Percentiles rank a stretch among this genome's conserved stretches.
These are phyloP conservation scores for Pestalotiopsis sp. DNA, from an alignment of 2,329 filamentous ascomycete genomes.

Conservation along the genomic window DNA sequence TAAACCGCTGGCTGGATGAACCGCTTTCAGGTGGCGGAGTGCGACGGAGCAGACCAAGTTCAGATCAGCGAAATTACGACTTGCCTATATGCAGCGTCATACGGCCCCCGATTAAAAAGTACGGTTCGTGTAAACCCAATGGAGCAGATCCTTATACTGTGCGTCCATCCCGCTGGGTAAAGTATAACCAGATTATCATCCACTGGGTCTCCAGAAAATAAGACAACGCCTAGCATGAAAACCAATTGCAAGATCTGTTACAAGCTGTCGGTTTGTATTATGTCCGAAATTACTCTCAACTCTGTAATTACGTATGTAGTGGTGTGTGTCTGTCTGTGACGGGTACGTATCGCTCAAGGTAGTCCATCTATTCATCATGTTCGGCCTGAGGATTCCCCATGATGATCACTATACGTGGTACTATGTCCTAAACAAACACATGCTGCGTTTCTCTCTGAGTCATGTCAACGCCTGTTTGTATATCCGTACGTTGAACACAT, in stretches of 20 bases:
- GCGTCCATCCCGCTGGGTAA: not conserved
- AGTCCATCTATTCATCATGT: not conserved
- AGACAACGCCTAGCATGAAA: not conserved
- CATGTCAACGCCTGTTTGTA: not conserved
- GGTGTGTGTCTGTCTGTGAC: too few relatives aligned
- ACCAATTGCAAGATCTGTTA: not conserved
- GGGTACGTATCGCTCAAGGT: not conserved
- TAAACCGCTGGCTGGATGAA: not conserved
- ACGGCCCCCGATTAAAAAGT: not conserved
- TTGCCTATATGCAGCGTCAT: constrained; percentile 3
- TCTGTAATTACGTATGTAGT: too few relatives aligned
- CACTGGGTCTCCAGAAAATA: not conserved
- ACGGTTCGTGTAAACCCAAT: not conserved
- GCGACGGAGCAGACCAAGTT: not conserved
- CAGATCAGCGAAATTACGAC: constrained; percentile 4
- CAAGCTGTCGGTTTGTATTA: not conserved
- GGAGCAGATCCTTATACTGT: not conserved
- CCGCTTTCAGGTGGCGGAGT: constrained; percentile 3
- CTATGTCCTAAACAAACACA: not conserved
- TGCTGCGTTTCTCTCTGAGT: not conserved
- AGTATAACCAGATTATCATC: not conserved
- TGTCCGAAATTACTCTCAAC: too few relatives aligned
- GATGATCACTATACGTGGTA: too few relatives aligned
- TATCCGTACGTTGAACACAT: not conserved
- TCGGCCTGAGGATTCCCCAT: not conserved